phyloP scores from a whole-genome alignment of 78 protist species.

The Dictyostelium purpureum region DNA sequence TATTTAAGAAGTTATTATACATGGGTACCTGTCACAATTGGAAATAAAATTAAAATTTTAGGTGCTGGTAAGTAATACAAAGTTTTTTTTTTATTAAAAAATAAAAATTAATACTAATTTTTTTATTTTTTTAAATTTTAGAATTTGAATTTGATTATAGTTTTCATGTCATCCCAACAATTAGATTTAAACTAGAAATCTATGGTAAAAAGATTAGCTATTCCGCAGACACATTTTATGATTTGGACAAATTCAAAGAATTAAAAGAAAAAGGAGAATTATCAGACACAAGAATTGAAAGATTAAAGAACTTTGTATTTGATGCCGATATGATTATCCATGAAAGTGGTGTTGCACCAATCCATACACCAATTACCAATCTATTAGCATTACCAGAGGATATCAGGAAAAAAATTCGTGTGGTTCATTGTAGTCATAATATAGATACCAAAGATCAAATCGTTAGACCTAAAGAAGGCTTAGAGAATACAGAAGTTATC shows the following conservation, averaged over 20 bases:
- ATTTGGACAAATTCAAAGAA: constrained; percentile 54
- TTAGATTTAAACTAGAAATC: constrained; percentile 51
- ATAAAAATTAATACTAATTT: background rate
- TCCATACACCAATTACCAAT: constrained; percentile 71
- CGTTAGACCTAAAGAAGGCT: constrained; percentile 56
- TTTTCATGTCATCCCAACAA: constrained; percentile 80
- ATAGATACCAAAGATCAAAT: constrained; percentile 1
- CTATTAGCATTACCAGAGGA: constrained; percentile 38
- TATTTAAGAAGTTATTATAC: constrained; percentile 31
- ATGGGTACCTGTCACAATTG: constrained; percentile 78
- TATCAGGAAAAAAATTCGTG: constrained; percentile 29
- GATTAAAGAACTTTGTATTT: constrained; percentile 68
- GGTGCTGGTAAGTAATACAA: constrained; percentile 39
- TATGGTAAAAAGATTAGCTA: constrained; percentile 60
- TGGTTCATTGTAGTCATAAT: constrained; percentile 53
- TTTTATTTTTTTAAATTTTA: background rate
- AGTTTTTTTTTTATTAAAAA: background rate
- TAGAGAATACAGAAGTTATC: constrained; percentile 36
- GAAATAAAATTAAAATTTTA: constrained; percentile 54
- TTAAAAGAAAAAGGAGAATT: constrained; percentile 32
- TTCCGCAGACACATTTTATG: constrained; percentile 80
- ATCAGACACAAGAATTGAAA: constrained; percentile 22
- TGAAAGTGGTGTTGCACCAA: constrained; percentile 90
- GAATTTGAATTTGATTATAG: constrained; percentile 77
- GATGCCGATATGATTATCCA: constrained; percentile 82